phyloP scores from a whole-genome alignment of 1,284 basidiomycete genomes.

The Ganoderma boninense region DNA sequence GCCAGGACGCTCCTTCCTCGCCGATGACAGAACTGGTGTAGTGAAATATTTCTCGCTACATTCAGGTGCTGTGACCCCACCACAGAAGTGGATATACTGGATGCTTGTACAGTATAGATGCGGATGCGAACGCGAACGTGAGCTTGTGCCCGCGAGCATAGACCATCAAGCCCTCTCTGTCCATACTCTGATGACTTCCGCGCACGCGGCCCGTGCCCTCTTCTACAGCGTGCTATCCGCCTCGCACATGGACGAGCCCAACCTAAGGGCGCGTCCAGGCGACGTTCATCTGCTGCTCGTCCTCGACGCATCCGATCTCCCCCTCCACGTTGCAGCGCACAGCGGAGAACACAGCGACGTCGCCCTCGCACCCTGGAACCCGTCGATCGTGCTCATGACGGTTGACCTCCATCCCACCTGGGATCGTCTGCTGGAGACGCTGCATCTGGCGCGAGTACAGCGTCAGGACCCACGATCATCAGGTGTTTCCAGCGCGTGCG shows the following conservation, averaged over 20 bases:
- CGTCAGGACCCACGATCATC: slow-evolving; percentile 45
- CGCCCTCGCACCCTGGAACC: slow-evolving; percentile 80
- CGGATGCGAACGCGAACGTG: background rate
- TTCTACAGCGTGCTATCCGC: slow-evolving; percentile 56
- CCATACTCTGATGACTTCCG: slow-evolving; percentile 35
- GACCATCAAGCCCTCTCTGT: slow-evolving; percentile 17
- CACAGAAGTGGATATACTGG: background rate
- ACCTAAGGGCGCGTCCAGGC: slow-evolving; percentile 69
- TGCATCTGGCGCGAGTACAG: slow-evolving; percentile 66
- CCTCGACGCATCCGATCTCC: slow-evolving; percentile 78
- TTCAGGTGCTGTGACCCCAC: no score
- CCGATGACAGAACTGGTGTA: no score
- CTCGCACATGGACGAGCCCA: slow-evolving; percentile 57
- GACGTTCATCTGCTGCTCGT: slow-evolving; percentile 73
- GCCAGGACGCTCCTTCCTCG: no score
- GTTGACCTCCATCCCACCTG: slow-evolving; percentile 43
- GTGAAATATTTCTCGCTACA: no score
- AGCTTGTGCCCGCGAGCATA: no score
- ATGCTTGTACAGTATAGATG: background rate
- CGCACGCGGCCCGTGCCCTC: slow-evolving; percentile 57
- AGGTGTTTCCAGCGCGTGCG: no score
- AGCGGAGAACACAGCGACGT: slow-evolving; percentile 75
- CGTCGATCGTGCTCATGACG: slow-evolving; percentile 68
- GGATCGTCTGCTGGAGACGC: slow-evolving; percentile 51
- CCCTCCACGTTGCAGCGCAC: slow-evolving; percentile 68